Conservation (phyloP, 495 filamentous ascomycete species). For the Lasiosphaeria ovina region DNA sequence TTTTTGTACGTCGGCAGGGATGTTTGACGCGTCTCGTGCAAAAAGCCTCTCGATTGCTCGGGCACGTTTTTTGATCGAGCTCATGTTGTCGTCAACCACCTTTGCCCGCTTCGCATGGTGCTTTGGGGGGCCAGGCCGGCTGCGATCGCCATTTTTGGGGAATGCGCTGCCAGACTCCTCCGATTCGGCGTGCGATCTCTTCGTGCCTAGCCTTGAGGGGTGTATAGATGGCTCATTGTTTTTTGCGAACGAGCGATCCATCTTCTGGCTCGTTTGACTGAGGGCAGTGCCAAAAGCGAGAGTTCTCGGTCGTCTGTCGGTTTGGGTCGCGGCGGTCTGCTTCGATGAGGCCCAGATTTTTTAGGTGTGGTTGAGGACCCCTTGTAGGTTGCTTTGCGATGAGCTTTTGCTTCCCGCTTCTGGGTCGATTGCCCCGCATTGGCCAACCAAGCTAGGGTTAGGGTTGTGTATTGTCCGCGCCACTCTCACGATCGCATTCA, state of each 20-base stretch:
- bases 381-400: too few species aligned
- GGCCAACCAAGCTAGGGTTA: too few species aligned
- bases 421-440: too few species aligned
- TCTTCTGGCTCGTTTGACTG: not conserved
- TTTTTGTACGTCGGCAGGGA: conserved; percentile 73
- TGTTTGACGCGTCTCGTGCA: conserved; percentile 48
- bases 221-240: not conserved
- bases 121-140: conserved; percentile 17
- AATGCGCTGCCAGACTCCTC: conserved; percentile 19
- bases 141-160: conserved; percentile 16
- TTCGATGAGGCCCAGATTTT: too few species aligned
- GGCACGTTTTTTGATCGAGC: conserved; percentile 57
- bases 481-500: too few species aligned
- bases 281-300: not conserved
- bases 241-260: not conserved
- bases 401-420: too few species aligned
- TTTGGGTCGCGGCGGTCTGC: too few species aligned
- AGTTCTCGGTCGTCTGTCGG: not conserved
- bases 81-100: conserved; percentile 36
- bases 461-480: too few species aligned
- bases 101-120: conserved; percentile 31
- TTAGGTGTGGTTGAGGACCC: too few species aligned
- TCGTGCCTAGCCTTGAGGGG: conserved; percentile 18
- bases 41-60: conserved; percentile 63
- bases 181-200: conserved; percentile 21